A percentile compares a stretch with the other conserved stretches of the same genome.
phyloP scores from a whole-genome alignment of 192 early-diverging fungal species.

The Thamnidium elegans region DNA sequence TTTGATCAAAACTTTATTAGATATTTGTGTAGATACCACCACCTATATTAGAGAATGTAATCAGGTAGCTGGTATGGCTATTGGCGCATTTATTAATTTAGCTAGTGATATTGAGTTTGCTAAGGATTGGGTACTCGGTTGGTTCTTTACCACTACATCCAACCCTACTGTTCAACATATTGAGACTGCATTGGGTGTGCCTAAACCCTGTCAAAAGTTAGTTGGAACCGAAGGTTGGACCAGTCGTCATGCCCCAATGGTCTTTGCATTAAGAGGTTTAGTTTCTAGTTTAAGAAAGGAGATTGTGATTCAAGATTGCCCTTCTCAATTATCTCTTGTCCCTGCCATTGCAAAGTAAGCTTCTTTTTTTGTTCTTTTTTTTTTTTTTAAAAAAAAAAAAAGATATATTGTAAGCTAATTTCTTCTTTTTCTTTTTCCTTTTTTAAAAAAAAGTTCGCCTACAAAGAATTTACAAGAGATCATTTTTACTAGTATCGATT shows the following conservation, averaged over 20 bases:
- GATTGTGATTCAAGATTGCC: slow-evolving; percentile 31
- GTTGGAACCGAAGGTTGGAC: slow-evolving; percentile 25
- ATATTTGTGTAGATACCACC: slow-evolving; percentile 14
- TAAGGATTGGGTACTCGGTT: slow-evolving; percentile 15
- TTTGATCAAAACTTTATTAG: slow-evolving; percentile 21
- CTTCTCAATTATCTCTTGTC: neutral
- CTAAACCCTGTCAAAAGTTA: slow-evolving; percentile 3
- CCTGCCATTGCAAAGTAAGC: slow-evolving; percentile 17
- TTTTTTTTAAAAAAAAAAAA: neutral
- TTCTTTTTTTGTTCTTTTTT: neutral
- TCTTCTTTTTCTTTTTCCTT: neutral
- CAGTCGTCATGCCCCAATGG: slow-evolving; percentile 32
- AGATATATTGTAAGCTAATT: neutral
- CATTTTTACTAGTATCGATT: slow-evolving; percentile 58
- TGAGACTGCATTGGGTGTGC: neutral
- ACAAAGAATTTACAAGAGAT: slow-evolving; percentile 49
- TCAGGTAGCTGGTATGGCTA: slow-evolving; percentile 40
- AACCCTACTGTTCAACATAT: neutral
- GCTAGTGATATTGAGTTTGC: slow-evolving; percentile 11
- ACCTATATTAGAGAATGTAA: slow-evolving; percentile 36
- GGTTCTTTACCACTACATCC: slow-evolving; percentile 28
- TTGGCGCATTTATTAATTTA: slow-evolving; percentile 34
- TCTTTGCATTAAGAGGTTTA: slow-evolving; percentile 45
- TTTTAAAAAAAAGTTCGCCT: neutral
- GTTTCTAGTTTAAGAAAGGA: slow-evolving; percentile 44